Percentiles rank a stretch among this genome's conserved stretches.
Evolutionary conservation across 441 rosid species (phyloP).

Genomic region (Syzygium syzygioides): DNA sequence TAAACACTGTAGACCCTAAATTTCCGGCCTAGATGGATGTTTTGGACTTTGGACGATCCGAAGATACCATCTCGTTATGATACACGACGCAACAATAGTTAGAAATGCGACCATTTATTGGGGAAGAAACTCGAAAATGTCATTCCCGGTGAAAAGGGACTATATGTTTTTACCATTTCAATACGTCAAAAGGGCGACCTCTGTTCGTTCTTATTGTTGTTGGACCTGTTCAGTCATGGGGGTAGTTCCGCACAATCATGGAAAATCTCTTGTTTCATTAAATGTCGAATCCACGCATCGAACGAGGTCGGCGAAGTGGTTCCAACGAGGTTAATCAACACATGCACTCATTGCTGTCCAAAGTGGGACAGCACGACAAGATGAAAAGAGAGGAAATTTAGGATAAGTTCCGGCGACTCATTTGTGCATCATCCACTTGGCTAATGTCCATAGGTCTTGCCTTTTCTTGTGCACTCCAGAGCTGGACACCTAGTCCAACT

Average conservation of each 20-base stretch:
- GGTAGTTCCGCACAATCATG: neutral
- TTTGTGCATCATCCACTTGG: neutral
- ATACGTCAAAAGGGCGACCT: neutral
- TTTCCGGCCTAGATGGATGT: neutral
- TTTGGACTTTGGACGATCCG: neutral
- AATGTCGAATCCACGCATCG: neutral
- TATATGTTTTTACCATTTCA: neutral
- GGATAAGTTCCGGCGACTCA: neutral
- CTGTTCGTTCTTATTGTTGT: neutral
- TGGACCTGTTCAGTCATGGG: neutral
- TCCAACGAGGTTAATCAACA: neutral
- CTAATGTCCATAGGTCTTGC: neutral
- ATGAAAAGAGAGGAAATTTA: neutral
- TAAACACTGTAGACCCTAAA: neutral
- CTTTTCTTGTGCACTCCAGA: neutral
- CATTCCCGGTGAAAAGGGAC: neutral
- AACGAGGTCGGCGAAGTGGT: neutral
- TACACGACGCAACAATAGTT: neutral
- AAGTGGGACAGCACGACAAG: neutral
- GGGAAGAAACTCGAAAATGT: neutral
- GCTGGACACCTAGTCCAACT: neutral
- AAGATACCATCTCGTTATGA: neutral
- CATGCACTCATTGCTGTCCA: neutral
- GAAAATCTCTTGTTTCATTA: neutral
- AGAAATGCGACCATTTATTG: neutral